Conservation (phyloP, 2,329 filamentous ascomycete genomes). For the Microdochium bolleyi region DNA sequence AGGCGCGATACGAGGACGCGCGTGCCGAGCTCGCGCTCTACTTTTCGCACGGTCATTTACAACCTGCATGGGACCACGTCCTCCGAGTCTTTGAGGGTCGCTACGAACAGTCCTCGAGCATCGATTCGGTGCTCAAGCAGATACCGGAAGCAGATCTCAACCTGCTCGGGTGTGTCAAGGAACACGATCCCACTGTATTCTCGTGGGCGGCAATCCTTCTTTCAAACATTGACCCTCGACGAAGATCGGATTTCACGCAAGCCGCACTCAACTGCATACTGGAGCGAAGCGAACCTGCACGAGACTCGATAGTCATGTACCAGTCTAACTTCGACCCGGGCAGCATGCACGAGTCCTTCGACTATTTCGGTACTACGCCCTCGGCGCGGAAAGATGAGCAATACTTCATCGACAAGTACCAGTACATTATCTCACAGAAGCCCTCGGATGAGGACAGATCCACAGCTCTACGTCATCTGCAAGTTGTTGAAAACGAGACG, state of each 20-base stretch:
- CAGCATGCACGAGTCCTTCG: constrained; percentile 12
- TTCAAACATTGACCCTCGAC: constrained; percentile 11
- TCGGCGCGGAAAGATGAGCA: constrained; percentile 4
- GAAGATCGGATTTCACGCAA: constrained; percentile 14
- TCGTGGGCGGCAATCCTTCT: constrained; percentile 19
- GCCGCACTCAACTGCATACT: constrained; percentile 15
- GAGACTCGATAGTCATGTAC: constrained; percentile 15
- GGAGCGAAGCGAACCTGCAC: constrained; percentile 13
- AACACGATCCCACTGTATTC: constrained; percentile 14
- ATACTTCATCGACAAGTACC: constrained; percentile 10
- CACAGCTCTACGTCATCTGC: constrained; percentile 13
- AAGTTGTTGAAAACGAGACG: constrained; percentile 13
- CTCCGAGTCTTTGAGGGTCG: constrained; percentile 12
- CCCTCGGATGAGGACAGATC: constrained; percentile 5
- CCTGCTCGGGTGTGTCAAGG: constrained; percentile 16
- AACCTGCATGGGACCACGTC: constrained; percentile 13
- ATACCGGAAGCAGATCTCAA: constrained; percentile 10
- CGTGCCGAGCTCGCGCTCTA: constrained; percentile 13
- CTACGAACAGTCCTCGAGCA: constrained; percentile 1
- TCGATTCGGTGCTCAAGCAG: neutral
- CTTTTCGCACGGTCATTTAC: constrained; percentile 2
- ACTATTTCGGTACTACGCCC: constrained; percentile 11
- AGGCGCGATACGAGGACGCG: constrained; percentile 15
- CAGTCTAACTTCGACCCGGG: constrained; percentile 16
- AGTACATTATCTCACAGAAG: constrained; percentile 4